Base-by-base conservation (phyloP, 345 rosid species). In the Rhodamnia argentea region DNA sequence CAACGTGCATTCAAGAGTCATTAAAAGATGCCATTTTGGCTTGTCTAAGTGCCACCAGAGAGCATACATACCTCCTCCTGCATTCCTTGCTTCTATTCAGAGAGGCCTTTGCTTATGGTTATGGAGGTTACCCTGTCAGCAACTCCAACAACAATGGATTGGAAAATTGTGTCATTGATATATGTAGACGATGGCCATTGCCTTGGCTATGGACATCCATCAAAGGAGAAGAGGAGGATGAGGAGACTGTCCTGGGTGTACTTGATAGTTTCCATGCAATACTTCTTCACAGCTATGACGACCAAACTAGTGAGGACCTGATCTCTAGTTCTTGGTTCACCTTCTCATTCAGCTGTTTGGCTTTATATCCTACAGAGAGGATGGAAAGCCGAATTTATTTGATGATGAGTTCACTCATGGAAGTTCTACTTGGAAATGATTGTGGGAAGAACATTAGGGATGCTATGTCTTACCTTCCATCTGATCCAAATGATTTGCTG, bases 251-350 rank as follows among this genome's bases (percentile, higher is more conserved):
- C 87, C 92, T 95, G 84, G 96, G 97, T 22, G 57, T 95, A 82
- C 78, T 94, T 84, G 99, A 95, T 88, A 93, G 90, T 74, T 94
- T 97, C 87, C 95, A 95, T 64, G 89, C 85, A 85, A 87, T 95
- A 89, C 89, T 97, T 90, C 88, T 91, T 54, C 92, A 93, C 60
- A 87, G 90, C 60, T 92, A 90, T 82, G 94, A 92, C 87, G 56
- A 74, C 60, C 92, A 86, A 84, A 87, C 88, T 87, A 84, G 62
- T 64, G 92, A 92, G 81, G 64, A 83, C 83, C 90, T 96, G 89
- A 88, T 91, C 89, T 90, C 91, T 59, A 91, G 93, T 57, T 92
- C 98, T 89, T 96, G 99, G 98, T 94, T 97, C 94, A 94, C 96
- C 88, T 89, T 94, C 52, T 94, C 96, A 76, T 97, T 92, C 58